Base-by-base conservation (phyloP, 257 asterid genomes). In the Orobanche coerulescens region DNA sequence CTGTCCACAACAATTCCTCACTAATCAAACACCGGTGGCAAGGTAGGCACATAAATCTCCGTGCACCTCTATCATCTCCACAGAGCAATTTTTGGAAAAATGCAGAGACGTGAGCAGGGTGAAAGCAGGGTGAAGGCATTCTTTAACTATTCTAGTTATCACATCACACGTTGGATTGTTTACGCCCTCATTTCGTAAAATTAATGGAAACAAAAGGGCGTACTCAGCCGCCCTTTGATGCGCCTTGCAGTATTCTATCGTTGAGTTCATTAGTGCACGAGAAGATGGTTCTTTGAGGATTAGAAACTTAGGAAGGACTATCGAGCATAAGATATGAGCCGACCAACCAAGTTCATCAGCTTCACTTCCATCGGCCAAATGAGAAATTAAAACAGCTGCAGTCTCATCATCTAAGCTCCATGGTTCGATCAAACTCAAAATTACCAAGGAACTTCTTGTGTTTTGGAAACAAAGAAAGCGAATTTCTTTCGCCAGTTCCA, bases 361-460 rank as follows among this genome's bases (percentile, higher is more conserved):
- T 54, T 68, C 85, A 57, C 16, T 73, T 56, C 67, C 76, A 58
- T 42, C 70, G 10, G 56, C 56, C 48, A 82, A 71, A 12, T 73
- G 79, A 61, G 86, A 71, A 51, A 86, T 61, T 60, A 89, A 68
- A 74, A 82, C 69, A 14, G 87, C 75, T 65, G 83, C 73, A 24
- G 79, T 75, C 64, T 89, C 95, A 55, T 89, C 95, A 58, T 81
- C 92, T 13, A 65, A 78, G 44, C 66, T 56, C 97, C 97, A 89
- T 8, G 92, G 92, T 75, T 84, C 87, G 28, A 82, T 73, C 68
- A 75, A 39, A 61, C 64, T 63, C 80, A 86, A 66, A 62, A 84
- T 50, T 7, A 33, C 68, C 65, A 81, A 80, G 13, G 79, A 24
- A 20, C 72, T 63, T 22, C 33, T 28, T 58, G 58, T 68, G 22